Conservation (phyloP, 106 monocot genomes). For the Dactylorhiza incarnata region DNA sequence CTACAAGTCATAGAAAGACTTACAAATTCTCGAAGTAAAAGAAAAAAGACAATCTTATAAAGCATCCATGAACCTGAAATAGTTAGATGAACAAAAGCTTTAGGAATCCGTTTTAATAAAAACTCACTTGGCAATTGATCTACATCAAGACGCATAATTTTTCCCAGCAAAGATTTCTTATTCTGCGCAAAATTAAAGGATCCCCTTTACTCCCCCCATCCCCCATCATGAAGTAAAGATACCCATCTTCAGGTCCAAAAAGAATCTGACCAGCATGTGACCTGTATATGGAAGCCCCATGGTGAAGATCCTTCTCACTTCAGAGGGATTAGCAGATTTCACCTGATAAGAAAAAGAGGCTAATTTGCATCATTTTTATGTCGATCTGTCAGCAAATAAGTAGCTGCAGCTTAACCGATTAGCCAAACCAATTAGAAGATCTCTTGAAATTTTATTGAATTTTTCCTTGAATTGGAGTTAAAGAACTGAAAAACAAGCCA, state of each 20-base stretch:
- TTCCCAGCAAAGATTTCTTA: slow-evolving; percentile 81
- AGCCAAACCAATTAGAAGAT: no score
- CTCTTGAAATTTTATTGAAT: no score
- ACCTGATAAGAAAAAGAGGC: slow-evolving; percentile 25
- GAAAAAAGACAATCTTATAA: no score
- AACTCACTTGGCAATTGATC: slow-evolving; percentile 63
- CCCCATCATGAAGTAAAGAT: slow-evolving; percentile 88
- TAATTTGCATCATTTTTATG: no score
- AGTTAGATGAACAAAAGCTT: background rate
- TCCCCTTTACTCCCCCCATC: slow-evolving; percentile 62
- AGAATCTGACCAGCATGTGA: slow-evolving; percentile 85
- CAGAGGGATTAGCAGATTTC: slow-evolving; percentile 52
- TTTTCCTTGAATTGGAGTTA: no score
- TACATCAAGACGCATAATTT: slow-evolving; percentile 73
- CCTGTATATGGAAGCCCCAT: slow-evolving; percentile 71
- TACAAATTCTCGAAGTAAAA: no score
- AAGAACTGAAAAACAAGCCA: no score
- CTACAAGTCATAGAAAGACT: no score
- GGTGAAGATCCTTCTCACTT: slow-evolving; percentile 77
- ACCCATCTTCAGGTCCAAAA: slow-evolving; percentile 74
- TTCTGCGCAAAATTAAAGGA: slow-evolving; percentile 77
- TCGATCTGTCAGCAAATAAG: no score
- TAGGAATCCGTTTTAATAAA: background rate
- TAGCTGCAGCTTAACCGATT: no score
- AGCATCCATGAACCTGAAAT: background rate